Evolutionary conservation across 371 early-diverging fungal genomes (phyloP), one percentile per base, ranked within the genome.

Genomic region (Actinomortierella ambigua): DNA sequence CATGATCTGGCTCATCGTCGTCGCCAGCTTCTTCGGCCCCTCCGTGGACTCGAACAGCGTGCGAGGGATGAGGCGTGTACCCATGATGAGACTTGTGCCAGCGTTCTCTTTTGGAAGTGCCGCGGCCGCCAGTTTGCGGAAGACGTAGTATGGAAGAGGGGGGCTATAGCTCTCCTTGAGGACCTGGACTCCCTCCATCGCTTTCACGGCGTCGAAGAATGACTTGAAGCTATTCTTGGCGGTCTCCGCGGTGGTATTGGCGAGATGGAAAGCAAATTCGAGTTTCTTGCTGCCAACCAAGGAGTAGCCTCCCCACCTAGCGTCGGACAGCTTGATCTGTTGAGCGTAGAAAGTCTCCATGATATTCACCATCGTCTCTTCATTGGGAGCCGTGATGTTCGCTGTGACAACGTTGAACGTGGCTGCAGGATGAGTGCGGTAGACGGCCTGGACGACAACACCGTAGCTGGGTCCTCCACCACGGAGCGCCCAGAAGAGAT

Each of bases 1-100:
- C 47, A 49, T 51, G 17, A 56, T 47, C 22, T 56, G 48, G 50
- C 42, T 0, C 1, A 67, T 17, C 1, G 68, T 48, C 17, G 15
- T 2, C 1, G 58, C 15, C 9, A 67, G 50, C 14, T 55, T 34
- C 3, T 20, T 17, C 17, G 52, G 47, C 3, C 60, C 56, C 2
- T n/a, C 15, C 0, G 11, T 1, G 7, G 60, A 52, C 34, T 63
- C 47, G 13, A 69, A 63, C 5, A 15, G 63, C 49, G 26, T 23
- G 23, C 57, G 55, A 17, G 63, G 69, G 44, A 63, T 59, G 23
- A 69, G 53, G 0, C 63, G 69, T 26, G 63, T 63, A 13, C 69
- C 63, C 1, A 69, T 51, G 26, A 69, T 43, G 42, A 49, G 20
- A 44, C 63, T 59, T 27, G n/a, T 5, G 3, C 63, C 63, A 24